These are phyloP conservation scores for Cladosporium sp. DNA, from an alignment of 2,329 filamentous ascomycete genomes.

Conservation along the genomic window DNA sequence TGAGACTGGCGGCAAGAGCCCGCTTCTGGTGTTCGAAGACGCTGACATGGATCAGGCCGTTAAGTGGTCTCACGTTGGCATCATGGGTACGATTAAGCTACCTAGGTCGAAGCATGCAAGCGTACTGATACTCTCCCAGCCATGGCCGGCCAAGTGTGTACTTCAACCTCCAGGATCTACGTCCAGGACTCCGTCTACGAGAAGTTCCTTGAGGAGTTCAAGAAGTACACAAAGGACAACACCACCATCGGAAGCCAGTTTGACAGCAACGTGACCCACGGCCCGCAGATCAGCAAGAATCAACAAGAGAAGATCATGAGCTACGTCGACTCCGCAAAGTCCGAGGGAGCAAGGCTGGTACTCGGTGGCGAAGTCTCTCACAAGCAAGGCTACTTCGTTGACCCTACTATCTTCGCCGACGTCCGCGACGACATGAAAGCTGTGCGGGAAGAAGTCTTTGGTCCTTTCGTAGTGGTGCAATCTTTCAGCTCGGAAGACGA, in stretches of 20 bases:
- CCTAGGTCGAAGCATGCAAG: neutral
- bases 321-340: conserved; percentile 63
- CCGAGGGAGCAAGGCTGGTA: conserved; percentile 23
- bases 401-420: conserved; percentile 53
- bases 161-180: conserved; percentile 51
- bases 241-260: conserved; percentile 67
- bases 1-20: conserved; percentile 57
- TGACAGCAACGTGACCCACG: conserved; percentile 62
- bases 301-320: conserved; percentile 65
- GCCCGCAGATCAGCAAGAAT: conserved; percentile 64
- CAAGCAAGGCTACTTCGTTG: conserved; percentile 58
- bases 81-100: conserved; percentile 47
- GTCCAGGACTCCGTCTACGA: conserved; percentile 55
- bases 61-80: conserved; percentile 58
- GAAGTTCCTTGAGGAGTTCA: conserved; percentile 58
- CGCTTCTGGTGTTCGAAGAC: conserved; percentile 52
- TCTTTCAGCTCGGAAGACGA: conserved; percentile 40
- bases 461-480: conserved; percentile 55
- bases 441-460: conserved; percentile 58
- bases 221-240: conserved; percentile 50
- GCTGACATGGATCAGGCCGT: conserved; percentile 56
- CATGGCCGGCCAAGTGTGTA: conserved; percentile 50
- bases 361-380: conserved; percentile 19
- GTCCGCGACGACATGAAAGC: conserved; percentile 53
- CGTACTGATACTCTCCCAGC: neutral